Evolutionary conservation across 495 filamentous ascomycete species (phyloP).

Genomic region (Cercophora newfieldiana): DNA sequence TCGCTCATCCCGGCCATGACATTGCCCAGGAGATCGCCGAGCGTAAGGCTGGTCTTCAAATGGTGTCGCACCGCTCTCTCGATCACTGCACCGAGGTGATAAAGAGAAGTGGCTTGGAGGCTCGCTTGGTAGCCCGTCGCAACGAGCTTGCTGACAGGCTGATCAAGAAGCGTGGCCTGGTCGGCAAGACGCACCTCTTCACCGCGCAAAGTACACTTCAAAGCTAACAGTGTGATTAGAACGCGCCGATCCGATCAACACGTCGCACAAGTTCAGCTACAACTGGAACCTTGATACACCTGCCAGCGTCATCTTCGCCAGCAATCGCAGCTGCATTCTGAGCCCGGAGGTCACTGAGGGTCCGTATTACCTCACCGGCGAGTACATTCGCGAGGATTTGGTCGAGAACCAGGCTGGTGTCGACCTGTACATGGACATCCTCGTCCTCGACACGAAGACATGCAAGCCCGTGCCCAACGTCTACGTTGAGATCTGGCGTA

Average conservation of each 20-base stretch:
- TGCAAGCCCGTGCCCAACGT: constrained; percentile 57
- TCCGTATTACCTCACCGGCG: constrained; percentile 45
- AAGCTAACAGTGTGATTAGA: neutral
- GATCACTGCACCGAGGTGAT: constrained; percentile 45
- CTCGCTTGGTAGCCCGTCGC: constrained; percentile 45
- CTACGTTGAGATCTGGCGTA: constrained; percentile 59
- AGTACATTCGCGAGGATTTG: constrained; percentile 54
- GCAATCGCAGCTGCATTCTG: constrained; percentile 27
- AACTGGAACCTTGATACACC: constrained; percentile 14
- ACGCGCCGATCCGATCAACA: neutral
- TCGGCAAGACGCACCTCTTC: neutral
- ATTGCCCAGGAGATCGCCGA: constrained; percentile 45
- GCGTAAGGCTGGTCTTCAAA: constrained; percentile 42
- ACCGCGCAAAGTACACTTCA: no score
- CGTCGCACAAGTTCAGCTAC: constrained; percentile 7
- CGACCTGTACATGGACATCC: constrained; percentile 58
- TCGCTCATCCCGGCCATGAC: constrained; percentile 52
- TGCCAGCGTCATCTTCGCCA: constrained; percentile 44
- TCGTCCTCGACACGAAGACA: constrained; percentile 57
- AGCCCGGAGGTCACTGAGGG: constrained; percentile 3
- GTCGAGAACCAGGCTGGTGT: constrained; percentile 56
- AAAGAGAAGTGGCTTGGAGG: constrained; percentile 46
- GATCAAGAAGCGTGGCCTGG: constrained; percentile 15
- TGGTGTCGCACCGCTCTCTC: constrained; percentile 39
- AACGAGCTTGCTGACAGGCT: constrained; percentile 20